phyloP scores from a whole-genome alignment of 2,329 filamentous ascomycete genomes.

The Eurotiales sp. region DNA sequence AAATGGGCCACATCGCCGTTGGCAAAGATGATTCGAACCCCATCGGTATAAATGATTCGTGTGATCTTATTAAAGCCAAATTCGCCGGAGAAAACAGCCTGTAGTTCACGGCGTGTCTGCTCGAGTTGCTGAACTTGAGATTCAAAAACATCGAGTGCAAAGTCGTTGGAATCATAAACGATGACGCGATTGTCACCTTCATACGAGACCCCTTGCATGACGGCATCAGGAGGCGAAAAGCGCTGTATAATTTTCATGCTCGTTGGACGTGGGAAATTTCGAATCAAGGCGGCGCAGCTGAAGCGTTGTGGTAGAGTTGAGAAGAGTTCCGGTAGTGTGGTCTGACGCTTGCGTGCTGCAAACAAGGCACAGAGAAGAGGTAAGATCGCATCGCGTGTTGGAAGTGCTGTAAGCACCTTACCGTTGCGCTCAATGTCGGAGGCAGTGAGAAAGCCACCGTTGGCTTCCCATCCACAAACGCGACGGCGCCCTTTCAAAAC shows the following conservation, averaged over 20 bases:
- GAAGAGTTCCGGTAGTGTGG: constrained; percentile 27
- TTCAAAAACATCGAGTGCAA: constrained; percentile 11
- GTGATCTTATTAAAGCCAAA: constrained; percentile 23
- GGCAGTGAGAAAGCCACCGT: constrained; percentile 32
- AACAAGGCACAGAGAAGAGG: constrained; percentile 29
- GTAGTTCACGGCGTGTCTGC: constrained; percentile 22
- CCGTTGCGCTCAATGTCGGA: constrained; percentile 27
- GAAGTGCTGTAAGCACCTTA: constrained; percentile 26
- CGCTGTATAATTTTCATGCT: constrained; percentile 28
- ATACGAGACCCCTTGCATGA: constrained; percentile 22
- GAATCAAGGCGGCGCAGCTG: constrained; percentile 28
- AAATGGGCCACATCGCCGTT: constrained; percentile 32
- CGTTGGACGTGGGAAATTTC: constrained; percentile 29
- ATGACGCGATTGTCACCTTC: constrained; percentile 14
- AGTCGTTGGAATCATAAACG: constrained; percentile 13
- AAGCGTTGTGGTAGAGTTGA: constrained; percentile 25
- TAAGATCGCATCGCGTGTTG: constrained; percentile 30
- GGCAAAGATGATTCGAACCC: constrained; percentile 28
- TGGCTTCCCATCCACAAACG: constrained; percentile 33
- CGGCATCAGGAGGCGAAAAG: constrained; percentile 23
- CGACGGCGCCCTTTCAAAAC: constrained; percentile 23
- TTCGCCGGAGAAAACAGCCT: constrained; percentile 27
- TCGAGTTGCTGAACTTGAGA: constrained; percentile 1
- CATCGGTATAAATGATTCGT: constrained; percentile 29
- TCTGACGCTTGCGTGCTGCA: constrained; percentile 23